phyloP scores from a whole-genome alignment of 1,284 basidiomycete species.

The Porogramme epimiltina region DNA sequence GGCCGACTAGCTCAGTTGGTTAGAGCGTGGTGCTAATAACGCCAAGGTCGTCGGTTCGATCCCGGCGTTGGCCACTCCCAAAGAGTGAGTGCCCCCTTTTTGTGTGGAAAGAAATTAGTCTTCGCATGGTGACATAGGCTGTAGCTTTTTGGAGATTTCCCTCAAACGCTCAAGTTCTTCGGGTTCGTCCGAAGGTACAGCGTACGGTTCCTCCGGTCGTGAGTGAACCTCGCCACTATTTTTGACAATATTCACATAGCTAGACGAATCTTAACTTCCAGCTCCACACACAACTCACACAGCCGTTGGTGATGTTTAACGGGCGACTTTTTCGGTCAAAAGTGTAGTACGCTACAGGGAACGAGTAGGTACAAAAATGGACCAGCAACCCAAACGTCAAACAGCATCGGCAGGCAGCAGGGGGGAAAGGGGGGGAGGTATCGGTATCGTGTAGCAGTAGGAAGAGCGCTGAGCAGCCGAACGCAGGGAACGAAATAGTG shows the following conservation, averaged over 20 bases:
- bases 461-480: neutral
- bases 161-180: too few species aligned
- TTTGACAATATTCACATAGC: too few species aligned
- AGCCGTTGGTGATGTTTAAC: neutral
- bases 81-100: too few species aligned
- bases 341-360: constrained; percentile 13
- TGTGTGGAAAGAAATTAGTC: too few species aligned
- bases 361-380: constrained; percentile 14
- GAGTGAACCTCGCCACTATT: too few species aligned
- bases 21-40: constrained; percentile 23
- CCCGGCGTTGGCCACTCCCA: constrained; percentile 17
- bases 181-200: too few species aligned
- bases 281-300: too few species aligned
- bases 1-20: constrained; percentile 22
- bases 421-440: too few species aligned
- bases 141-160: too few species aligned
- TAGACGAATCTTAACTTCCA: too few species aligned
- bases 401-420: constrained; percentile 5
- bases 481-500: neutral
- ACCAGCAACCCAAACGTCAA: constrained; percentile 14
- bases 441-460: constrained; percentile 3
- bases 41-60: constrained; percentile 20
- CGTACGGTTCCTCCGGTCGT: too few species aligned
- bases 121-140: too few species aligned
- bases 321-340: constrained; percentile 19